These are phyloP conservation scores for Taphrina populina DNA, from an alignment of 1,139 yeast species.

Conservation along the genomic window DNA sequence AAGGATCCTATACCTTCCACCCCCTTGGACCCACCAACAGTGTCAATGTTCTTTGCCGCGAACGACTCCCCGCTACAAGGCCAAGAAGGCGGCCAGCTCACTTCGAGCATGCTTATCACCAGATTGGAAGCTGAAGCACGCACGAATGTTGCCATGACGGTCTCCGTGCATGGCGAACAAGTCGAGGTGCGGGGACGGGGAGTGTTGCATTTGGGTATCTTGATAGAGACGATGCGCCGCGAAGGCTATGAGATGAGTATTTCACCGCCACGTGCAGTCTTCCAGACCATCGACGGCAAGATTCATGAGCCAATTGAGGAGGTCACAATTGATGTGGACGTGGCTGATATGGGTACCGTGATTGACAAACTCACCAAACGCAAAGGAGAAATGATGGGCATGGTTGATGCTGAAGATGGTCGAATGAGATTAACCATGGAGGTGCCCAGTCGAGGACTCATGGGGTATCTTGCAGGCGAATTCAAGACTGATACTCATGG, in stretches of 20 bases:
- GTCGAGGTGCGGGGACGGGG: conserved; percentile 33
- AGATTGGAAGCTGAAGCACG: conserved; percentile 29
- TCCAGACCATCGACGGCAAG: conserved; percentile 20
- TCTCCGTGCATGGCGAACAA: conserved; percentile 16
- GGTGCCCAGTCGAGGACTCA: conserved; percentile 30
- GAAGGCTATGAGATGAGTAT: conserved; percentile 34
- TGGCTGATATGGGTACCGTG: conserved; percentile 28
- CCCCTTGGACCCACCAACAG: conserved; percentile 30
- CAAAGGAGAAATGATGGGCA: conserved; percentile 30
- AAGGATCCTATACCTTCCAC: conserved; percentile 23
- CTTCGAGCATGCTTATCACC: conserved; percentile 17
- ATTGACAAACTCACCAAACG: conserved; percentile 30
- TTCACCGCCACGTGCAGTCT: conserved; percentile 25
- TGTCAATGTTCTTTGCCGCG: conserved; percentile 31
- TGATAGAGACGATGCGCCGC: conserved; percentile 30
- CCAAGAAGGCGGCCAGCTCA: conserved; percentile 29
- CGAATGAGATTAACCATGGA: conserved; percentile 29
- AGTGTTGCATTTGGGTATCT: conserved; percentile 29
- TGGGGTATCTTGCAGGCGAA: conserved; percentile 34
- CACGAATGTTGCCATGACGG: conserved; percentile 30
- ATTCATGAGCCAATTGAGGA: conserved; percentile 31
- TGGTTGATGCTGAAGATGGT: conserved; percentile 30
- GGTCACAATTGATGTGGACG: conserved; percentile 26
- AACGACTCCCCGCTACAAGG: conserved; percentile 33
- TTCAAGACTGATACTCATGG: conserved; percentile 34